Evolutionary conservation across 108 stramenopile genomes (phyloP).

Genomic region (Conticribra guillardii): DNA sequence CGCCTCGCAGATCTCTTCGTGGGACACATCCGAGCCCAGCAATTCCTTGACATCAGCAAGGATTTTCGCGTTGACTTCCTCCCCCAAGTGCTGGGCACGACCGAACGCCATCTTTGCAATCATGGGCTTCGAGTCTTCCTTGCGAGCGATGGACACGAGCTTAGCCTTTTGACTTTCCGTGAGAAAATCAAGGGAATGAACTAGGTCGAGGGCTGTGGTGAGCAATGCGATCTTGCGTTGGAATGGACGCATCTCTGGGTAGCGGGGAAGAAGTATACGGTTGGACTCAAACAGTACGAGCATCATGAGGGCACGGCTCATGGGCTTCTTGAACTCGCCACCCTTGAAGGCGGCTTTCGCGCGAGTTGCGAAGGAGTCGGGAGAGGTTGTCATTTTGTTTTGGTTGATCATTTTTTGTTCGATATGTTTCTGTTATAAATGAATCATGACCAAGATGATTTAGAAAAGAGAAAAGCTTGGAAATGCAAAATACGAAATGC

Average conservation of each 20-base stretch:
- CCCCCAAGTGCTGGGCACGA: constrained; percentile 1
- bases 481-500: no score
- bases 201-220: constrained; percentile 9
- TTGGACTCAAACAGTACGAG: constrained; percentile 20
- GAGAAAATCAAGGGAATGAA: constrained; percentile 20
- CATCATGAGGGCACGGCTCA: constrained; percentile 10
- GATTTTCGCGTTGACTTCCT: not conserved
- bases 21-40: not conserved
- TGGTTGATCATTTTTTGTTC: no score
- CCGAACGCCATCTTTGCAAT: constrained; percentile 16
- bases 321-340: constrained; percentile 12
- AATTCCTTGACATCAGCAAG: constrained; percentile 1
- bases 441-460: no score
- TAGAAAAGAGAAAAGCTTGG: no score
- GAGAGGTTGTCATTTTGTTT: not conserved
- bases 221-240: constrained; percentile 24
- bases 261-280: not conserved
- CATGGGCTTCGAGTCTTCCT: constrained; percentile 3
- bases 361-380: constrained; percentile 4
- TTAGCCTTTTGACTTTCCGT: constrained; percentile 1
- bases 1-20: constrained; percentile 8
- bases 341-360: constrained; percentile 14
- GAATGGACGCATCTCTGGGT: not conserved
- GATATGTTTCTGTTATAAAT: no score
- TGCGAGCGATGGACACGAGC: constrained; percentile 1